Conservation (phyloP, 139 green algal genomes). For the Picochlorum sp. region DNA sequence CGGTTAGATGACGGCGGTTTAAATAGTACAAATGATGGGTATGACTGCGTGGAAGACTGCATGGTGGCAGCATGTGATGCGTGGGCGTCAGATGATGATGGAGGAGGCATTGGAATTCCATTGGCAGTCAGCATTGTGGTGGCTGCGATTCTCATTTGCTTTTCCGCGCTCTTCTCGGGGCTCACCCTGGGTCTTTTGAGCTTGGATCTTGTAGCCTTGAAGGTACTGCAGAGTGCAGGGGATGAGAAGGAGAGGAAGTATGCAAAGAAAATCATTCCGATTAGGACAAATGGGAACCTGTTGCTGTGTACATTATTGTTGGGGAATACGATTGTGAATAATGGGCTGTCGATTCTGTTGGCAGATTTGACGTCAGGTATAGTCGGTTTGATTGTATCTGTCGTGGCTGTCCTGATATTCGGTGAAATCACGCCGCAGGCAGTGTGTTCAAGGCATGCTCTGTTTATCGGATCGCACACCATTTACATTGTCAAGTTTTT, state of each 20-base stretch:
- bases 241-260: conserved; percentile 21
- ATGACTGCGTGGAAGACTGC: no score
- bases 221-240: conserved; percentile 29
- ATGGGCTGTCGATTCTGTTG: conserved; percentile 50
- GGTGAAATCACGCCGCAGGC: conserved; percentile 48
- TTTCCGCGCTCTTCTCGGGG: conserved; percentile 52
- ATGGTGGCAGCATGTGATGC: neutral
- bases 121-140: neutral
- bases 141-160: conserved; percentile 21
- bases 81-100: neutral
- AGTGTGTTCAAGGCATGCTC: conserved; percentile 70
- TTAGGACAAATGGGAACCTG: conserved; percentile 30
- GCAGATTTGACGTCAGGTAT: conserved; percentile 46
- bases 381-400: conserved; percentile 27
- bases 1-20: no score
- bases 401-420: conserved; percentile 44
- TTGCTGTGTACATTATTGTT: conserved; percentile 47
- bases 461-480: conserved; percentile 67
- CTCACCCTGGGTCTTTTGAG: conserved; percentile 54
- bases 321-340: conserved; percentile 36
- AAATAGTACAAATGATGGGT: no score
- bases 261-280: conserved; percentile 22
- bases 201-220: conserved; percentile 33
- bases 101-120: neutral
- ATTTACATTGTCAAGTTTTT: conserved; percentile 63